These are phyloP conservation scores for Panaeolus papilionaceus DNA, from an alignment of 768 basidiomycete species.

Conservation along the genomic window DNA sequence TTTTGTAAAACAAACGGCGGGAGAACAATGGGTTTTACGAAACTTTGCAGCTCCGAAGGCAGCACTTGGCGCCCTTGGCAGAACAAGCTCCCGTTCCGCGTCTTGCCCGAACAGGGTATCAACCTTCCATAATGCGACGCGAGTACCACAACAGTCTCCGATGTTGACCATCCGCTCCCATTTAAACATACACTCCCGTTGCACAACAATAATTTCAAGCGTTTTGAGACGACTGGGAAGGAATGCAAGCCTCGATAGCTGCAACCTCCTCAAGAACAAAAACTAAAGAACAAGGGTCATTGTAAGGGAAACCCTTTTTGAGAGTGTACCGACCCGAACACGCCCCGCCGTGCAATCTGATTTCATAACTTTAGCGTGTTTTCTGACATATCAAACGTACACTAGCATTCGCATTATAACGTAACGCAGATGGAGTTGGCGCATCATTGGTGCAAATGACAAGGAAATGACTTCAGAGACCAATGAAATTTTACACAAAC, in stretches of 20 bases:
- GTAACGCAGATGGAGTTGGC: neutral
- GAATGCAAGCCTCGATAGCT: too few species aligned
- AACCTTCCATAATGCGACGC: neutral
- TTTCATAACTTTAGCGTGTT: neutral
- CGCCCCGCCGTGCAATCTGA: neutral
- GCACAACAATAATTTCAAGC: too few species aligned
- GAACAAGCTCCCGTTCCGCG: neutral
- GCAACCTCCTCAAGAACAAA: too few species aligned
- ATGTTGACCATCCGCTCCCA: neutral
- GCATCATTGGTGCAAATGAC: neutral
- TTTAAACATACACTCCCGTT: too few species aligned
- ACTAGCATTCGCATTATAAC: neutral
- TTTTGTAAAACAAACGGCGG: neutral
- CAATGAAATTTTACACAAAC: neutral
- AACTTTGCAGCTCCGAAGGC: neutral
- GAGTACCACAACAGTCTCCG: neutral
- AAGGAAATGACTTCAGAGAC: neutral
- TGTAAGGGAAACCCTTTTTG: neutral
- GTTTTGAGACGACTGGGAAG: too few species aligned
- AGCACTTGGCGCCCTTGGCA: neutral
- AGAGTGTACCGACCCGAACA: neutral
- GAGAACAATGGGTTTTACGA: neutral
- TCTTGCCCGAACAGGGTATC: neutral
- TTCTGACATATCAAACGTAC: slow-evolving; percentile 8
- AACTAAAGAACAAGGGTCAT: too few species aligned